phyloP scores from a whole-genome alignment of 805 yeast species.

The Sugiyamaella americana region DNA sequence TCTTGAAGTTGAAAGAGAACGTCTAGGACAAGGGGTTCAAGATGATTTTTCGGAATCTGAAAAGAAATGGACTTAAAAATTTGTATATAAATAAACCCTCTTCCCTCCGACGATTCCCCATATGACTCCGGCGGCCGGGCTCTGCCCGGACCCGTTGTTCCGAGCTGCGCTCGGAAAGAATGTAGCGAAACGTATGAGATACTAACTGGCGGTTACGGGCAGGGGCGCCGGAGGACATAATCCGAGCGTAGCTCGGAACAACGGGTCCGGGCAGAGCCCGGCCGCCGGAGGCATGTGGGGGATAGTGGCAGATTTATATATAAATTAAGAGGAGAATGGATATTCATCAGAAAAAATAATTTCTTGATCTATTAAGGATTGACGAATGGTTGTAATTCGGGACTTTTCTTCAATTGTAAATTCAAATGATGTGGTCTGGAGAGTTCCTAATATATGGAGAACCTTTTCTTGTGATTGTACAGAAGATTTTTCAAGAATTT shows the following conservation, averaged over 20 bases:
- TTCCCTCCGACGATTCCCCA: too few species aligned
- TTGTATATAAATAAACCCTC: too few species aligned
- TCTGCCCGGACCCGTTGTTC: too few species aligned
- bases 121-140: too few species aligned
- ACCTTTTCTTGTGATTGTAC: conserved; percentile 30
- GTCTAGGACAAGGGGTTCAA: conserved; percentile 18
- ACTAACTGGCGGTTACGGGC: too few species aligned
- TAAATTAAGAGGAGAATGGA: conserved; percentile 6
- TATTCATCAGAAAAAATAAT: conserved; percentile 12
- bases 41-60: conserved; percentile 25
- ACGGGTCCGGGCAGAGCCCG: neutral
- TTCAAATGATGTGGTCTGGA: conserved; percentile 15
- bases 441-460: conserved; percentile 21
- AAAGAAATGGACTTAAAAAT: conserved; percentile 26
- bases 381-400: conserved; percentile 5
- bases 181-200: too few species aligned
- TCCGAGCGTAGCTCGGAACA: too few species aligned
- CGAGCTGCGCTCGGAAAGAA: too few species aligned
- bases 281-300: neutral
- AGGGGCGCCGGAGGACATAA: too few species aligned
- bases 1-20: conserved; percentile 20
- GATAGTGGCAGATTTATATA: too few species aligned
- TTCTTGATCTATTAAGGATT: conserved; percentile 8
- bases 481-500: conserved; percentile 16
- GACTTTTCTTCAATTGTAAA: conserved; percentile 14